Evolutionary conservation across 345 rosid genomes (phyloP).

Genomic region (Rhodomyrtus tomentosa): DNA sequence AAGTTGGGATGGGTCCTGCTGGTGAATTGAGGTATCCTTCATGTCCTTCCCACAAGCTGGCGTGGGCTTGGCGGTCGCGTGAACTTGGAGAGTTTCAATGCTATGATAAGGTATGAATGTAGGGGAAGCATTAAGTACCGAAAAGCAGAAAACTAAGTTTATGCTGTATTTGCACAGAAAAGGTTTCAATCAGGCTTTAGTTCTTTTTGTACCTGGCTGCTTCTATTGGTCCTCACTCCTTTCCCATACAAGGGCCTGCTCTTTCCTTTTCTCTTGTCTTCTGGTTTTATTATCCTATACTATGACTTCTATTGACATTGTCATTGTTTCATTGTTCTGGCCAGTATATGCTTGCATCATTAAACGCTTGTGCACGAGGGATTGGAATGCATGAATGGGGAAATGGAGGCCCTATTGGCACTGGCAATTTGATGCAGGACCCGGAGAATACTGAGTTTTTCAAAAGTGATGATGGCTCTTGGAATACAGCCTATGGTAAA

Average conservation of each 20-base stretch:
- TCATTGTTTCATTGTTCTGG: background rate
- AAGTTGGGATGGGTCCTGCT: slow-evolving; percentile 53
- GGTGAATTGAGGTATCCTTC: slow-evolving; percentile 52
- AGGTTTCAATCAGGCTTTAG: background rate
- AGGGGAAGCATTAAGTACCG: background rate
- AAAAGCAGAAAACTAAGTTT: background rate
- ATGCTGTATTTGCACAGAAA: background rate
- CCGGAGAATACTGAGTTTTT: slow-evolving; percentile 33
- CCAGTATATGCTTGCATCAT: slow-evolving; percentile 43
- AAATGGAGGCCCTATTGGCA: slow-evolving; percentile 23
- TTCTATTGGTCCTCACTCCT: background rate
- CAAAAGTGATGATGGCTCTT: slow-evolving; percentile 24
- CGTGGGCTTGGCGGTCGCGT: slow-evolving; percentile 20
- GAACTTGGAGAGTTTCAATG: slow-evolving; percentile 49
- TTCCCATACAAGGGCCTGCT: background rate
- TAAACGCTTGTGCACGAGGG: slow-evolving; percentile 27
- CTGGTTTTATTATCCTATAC: background rate
- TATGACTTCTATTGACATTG: background rate
- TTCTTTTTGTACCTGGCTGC: background rate
- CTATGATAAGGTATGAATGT: slow-evolving; percentile 36
- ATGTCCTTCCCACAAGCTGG: slow-evolving; percentile 24
- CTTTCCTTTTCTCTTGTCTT: background rate
- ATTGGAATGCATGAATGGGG: slow-evolving; percentile 36
- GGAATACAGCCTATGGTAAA: slow-evolving; percentile 28
- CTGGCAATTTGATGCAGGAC: slow-evolving; percentile 21